phyloP scores from a whole-genome alignment of 495 filamentous ascomycete genomes.

The Penicillium canariense region DNA sequence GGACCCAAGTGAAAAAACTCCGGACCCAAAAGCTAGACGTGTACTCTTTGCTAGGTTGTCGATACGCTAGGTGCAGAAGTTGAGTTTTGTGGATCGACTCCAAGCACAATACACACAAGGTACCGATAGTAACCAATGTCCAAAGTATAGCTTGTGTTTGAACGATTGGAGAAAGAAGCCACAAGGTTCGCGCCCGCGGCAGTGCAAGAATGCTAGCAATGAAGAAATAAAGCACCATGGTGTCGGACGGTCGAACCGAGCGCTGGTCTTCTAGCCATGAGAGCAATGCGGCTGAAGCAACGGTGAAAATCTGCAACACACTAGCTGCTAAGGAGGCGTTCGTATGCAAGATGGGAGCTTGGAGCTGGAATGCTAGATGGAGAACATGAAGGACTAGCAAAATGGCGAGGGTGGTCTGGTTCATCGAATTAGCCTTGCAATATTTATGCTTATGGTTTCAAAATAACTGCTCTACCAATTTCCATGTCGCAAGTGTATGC shows the following conservation, averaged over 20 bases:
- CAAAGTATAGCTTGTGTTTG: constrained; percentile 7
- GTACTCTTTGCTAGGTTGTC: constrained; percentile 22
- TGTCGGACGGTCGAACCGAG: constrained; percentile 30
- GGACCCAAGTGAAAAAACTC: constrained; percentile 34
- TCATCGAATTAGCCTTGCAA: background rate
- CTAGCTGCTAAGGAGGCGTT: constrained; percentile 14
- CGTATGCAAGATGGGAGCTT: constrained; percentile 15
- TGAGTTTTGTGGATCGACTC: constrained; percentile 29
- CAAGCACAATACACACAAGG: constrained; percentile 9
- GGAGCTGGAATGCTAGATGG: constrained; percentile 17
- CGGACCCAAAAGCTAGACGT: constrained; percentile 29
- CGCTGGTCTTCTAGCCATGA: constrained; percentile 37
- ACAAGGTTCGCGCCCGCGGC: constrained; percentile 31
- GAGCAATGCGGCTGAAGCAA: constrained; percentile 10
- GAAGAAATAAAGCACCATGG: constrained; percentile 35
- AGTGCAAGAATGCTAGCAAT: constrained; percentile 19
- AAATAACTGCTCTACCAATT: constrained; percentile 19
- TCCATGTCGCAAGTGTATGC: constrained; percentile 24
- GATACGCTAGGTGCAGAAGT: constrained; percentile 19
- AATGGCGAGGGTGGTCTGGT: constrained; percentile 1
- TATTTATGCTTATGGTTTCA: background rate
- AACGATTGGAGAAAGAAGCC: constrained; percentile 13
- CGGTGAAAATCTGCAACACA: constrained; percentile 15
- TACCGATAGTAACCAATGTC: constrained; percentile 17
- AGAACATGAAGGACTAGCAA: constrained; percentile 27